Evolutionary conservation across 371 early-diverging fungal species (phyloP), one percentile per base, ranked within the genome.

Genomic region (Batkoa obscura): DNA sequence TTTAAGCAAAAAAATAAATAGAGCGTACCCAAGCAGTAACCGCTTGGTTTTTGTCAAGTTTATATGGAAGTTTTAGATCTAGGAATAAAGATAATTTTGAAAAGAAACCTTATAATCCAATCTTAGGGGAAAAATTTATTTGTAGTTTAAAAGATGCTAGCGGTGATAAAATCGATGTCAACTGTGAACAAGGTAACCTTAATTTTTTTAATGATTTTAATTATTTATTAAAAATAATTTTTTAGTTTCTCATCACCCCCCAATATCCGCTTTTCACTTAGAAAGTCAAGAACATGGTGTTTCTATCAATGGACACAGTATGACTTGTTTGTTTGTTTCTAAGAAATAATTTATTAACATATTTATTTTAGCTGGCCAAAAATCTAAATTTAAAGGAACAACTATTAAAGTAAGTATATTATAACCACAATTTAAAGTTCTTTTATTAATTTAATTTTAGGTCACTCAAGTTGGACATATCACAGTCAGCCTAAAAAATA

Each of bases 51-150:
- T 75, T 84, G 55, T 83, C 83, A 17, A 77, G 83, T 15, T 70
- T 84, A 42, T 82, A 82, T 53, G 85, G 87, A 10, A 75, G 76
- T 15, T 83, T 77, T 62, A 71, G 75, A 47, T 71, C 72, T 63
- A 75, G 83, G 54, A 74, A 75, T 3, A 57, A 59, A 2, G 68
- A 59, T 9, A 66, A 65, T 30, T 64, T 64, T 64, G 88, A 85
- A 62, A 86, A 85, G 74, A 87, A 87, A 61, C 88, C 88, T 2
- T 87, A 78, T 60, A 87, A 87, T 59, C 88, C 88, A 13, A 81
- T 87, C 45, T 69, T 87, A 0, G 88, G 88, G 49, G 88, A 87
- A 57, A 79, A 81, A 60, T 85, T 55, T 33, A 2, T 43, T 8
- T 55, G 55, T 32, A 4, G 8, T 31, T 15, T 42, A 6, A 30